Percentiles rank a stretch among this genome's conserved stretches.
Evolutionary conservation across 768 basidiomycete species (phyloP).

Genomic region (Boletus bicolor): DNA sequence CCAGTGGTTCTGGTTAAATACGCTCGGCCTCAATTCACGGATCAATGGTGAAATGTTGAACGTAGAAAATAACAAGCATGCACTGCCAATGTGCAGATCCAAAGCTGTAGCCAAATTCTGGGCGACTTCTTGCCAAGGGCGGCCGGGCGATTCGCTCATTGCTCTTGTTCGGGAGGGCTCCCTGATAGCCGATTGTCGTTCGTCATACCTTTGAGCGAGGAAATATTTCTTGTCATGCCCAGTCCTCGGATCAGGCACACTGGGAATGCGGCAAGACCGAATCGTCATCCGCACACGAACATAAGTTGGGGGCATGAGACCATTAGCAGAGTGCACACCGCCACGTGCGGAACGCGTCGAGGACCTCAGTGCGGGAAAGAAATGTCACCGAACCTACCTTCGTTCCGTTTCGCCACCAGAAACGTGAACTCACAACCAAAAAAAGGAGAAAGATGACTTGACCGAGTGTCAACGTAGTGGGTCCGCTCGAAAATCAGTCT

Average conservation of each 20-base stretch:
- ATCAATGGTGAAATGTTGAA: not conserved
- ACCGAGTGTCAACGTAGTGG: no score
- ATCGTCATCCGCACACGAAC: not conserved
- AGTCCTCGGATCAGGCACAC: not conserved
- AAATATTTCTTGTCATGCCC: not conserved
- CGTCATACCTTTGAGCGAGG: not conserved
- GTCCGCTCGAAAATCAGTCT: not conserved
- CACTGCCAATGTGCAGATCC: constrained; percentile 1
- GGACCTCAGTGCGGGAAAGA: not conserved
- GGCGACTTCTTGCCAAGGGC: not conserved
- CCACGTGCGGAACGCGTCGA: not conserved
- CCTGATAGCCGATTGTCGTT: not conserved
- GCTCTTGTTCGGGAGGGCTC: not conserved
- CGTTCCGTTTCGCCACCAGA: not conserved
- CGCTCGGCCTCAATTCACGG: not conserved
- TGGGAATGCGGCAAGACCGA: not conserved
- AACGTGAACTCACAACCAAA: not conserved
- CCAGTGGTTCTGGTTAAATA: constrained; percentile 2
- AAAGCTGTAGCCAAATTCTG: not conserved
- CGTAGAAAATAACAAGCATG: not conserved
- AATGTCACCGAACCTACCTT: not conserved
- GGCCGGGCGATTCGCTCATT: not conserved
- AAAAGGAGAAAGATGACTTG: not conserved
- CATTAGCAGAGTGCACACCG: not conserved
- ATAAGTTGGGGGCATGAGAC: not conserved